Evolutionary conservation across 2,329 filamentous ascomycete species (phyloP), one percentile per base, ranked within the genome.

Genomic region (Aspergillus brunneoviolaceus): DNA sequence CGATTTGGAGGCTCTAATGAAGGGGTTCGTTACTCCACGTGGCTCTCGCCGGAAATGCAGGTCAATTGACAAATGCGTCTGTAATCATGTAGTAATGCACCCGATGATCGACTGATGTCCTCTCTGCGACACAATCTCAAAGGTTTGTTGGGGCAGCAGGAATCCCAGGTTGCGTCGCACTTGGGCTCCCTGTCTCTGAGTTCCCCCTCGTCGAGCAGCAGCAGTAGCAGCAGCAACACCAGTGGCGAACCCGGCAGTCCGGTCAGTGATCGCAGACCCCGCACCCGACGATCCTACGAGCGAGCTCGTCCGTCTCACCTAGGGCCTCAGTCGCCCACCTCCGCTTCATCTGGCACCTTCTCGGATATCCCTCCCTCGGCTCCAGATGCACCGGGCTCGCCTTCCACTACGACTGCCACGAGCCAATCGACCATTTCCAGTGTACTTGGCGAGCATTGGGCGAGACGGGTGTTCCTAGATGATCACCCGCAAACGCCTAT

Each of bases 1-100:
- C 52, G 77, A 77, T 55, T 66, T 82, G 65, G 62, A 72, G 70
- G 75, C 79, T 62, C 70, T 77, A 54, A 65, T 83, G 60, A 78
- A 75, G 71, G 78, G 77, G 83, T 84, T 75, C 68, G 77, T 64
- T 12, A 23, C n/a, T n/a, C 2, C 19, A 9, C 12, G 12, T 19
- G 27, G 16, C 16, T 47, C n/a, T 49, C 42, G 45, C 58, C 60
- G 54, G 63, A 35, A 35, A 12, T 65, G 59, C 59, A 29, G 58
- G 51, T 56, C 29, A 45, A 39, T 33, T 66, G 48, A 57, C 55
- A 7, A 29, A 27, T 56, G 16, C 21, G 39, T 39, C 27, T 39
- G 2, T 25, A 23, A 33, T 7, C 25, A 21, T 42, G 50, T 55
- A 77, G 74, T 57, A 68, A 69, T 47, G 51, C 57, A n/a, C 61